Evolutionary conservation across 257 asterid species (phyloP), one percentile per base, ranked within the genome.

Genomic region (Coffea eugenioides): DNA sequence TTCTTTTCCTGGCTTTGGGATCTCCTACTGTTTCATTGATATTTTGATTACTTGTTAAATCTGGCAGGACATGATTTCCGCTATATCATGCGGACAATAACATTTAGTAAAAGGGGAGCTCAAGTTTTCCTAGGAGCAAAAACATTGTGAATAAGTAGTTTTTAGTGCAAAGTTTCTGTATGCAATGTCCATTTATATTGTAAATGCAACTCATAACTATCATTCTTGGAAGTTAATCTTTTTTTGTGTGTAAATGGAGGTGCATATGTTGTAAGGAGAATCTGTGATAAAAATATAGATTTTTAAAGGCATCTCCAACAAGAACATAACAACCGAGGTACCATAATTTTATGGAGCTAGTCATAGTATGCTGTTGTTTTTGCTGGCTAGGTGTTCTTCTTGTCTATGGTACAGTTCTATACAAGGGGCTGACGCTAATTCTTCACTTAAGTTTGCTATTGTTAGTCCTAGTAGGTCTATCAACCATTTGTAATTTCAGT

Each of bases 191-290:
- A 52, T 51, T 73, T 73, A 31, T 39, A 66, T 23, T 21, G 34
- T 66, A n/a, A 73, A 62, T 27, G 23, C 48, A 15, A 16, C 6
- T 27, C 14, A 73, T 51, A 49, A n/a, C n/a, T 15, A 45, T 18
- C 27, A 27, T 34, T 51, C 52, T 34, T 21, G n/a, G n/a, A 56
- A 51, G 67, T 34, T 66, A 13, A 67, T 77, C 75, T 78, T 78
- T 31, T 21, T 54, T 48, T 45, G 8, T 56, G 18, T 41, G 49
- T 14, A 21, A 20, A 45, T 65, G 31, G 49, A 51, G 25, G 8
- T 46, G 51, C 27, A 20, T 20, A 0, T 52, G 13, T 72, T 72
- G 43, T 20, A 36, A 15, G 48, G 65, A 16, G 15, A 39, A 12
- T n/a, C 12, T 67, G n/a, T 3, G 18, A 66, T 49, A 14, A n/a